Percentiles rank a stretch among this genome's conserved stretches.
Conservation (phyloP, 108 stramenopile genomes). For the Cylindrotheca fusiformis region DNA sequence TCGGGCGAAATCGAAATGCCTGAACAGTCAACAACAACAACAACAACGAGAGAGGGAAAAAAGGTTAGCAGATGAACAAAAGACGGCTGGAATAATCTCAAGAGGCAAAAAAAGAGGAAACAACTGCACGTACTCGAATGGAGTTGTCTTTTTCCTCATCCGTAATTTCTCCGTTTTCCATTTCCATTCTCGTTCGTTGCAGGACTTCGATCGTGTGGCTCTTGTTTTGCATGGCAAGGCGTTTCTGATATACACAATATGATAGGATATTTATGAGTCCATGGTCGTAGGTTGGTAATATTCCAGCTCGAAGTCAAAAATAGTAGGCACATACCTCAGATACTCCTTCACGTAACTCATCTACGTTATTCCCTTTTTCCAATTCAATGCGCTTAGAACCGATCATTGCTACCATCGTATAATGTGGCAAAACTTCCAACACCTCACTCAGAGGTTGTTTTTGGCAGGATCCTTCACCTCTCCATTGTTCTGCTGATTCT, state of each 20-base stretch:
- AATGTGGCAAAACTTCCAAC: constrained; percentile 31
- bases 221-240: constrained; percentile 23
- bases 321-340: constrained; percentile 21
- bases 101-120: constrained; percentile 1
- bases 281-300: too few species aligned
- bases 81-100: neutral
- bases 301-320: too few species aligned
- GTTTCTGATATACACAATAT: too few species aligned
- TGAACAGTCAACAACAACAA: constrained; percentile 4
- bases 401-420: constrained; percentile 42
- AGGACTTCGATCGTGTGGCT: constrained; percentile 42
- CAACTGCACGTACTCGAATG: constrained; percentile 23
- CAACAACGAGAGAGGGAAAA: neutral
- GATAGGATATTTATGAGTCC: too few species aligned
- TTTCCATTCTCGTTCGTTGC: constrained; percentile 43
- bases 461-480: constrained; percentile 45
- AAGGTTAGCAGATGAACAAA: neutral
- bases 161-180: constrained; percentile 36
- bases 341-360: neutral
- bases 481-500: constrained; percentile 54
- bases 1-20: constrained; percentile 43
- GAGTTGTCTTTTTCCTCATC: constrained; percentile 35
- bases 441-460: constrained; percentile 28
- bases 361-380: constrained; percentile 13
- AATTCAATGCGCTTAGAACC: constrained; percentile 34